phyloP scores from a whole-genome alignment of 805 yeast species.

The Cyberlindnera xishuangbannaensis region DNA sequence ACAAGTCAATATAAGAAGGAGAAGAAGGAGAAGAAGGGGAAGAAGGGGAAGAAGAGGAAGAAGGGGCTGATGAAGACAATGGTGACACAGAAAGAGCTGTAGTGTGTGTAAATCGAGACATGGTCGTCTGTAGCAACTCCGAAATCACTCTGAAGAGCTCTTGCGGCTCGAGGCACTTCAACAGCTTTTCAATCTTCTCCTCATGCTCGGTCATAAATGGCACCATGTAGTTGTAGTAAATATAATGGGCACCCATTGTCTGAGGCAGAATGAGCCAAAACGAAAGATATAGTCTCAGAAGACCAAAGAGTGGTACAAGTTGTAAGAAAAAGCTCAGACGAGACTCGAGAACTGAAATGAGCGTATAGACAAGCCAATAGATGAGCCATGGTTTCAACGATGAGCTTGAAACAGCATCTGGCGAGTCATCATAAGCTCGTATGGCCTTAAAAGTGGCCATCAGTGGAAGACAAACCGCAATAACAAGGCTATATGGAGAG shows the following conservation, averaged over 20 bases:
- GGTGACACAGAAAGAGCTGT: neutral
- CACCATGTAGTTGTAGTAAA: conserved; percentile 32
- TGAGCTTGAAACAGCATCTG: neutral
- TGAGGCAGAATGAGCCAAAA: conserved; percentile 58
- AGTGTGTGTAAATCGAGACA: conserved; percentile 4
- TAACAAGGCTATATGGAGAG: conserved; percentile 25
- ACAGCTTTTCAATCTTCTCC: conserved; percentile 25
- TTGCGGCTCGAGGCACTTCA: conserved; percentile 7
- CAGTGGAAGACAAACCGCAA: conserved; percentile 51
- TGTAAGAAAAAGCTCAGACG: conserved; percentile 38
- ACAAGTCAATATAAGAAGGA: neutral
- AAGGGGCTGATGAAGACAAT: conserved; percentile 1
- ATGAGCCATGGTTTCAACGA: conserved; percentile 37
- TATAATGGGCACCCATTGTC: conserved; percentile 38
- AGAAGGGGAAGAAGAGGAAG: neutral
- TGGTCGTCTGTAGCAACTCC: conserved; percentile 4
- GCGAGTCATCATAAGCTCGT: conserved; percentile 26
- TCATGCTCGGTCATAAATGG: conserved; percentile 36
- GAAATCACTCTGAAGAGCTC: conserved; percentile 4
- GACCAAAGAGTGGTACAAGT: conserved; percentile 49
- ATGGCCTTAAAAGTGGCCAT: conserved; percentile 57
- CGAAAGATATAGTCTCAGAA: conserved; percentile 42
- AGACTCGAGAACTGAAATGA: conserved; percentile 34
- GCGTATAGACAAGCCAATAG: conserved; percentile 64
- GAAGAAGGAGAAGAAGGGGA: too few species aligned